Base-by-base conservation (phyloP, 164 flowering plant species). In the Piper longum region DNA sequence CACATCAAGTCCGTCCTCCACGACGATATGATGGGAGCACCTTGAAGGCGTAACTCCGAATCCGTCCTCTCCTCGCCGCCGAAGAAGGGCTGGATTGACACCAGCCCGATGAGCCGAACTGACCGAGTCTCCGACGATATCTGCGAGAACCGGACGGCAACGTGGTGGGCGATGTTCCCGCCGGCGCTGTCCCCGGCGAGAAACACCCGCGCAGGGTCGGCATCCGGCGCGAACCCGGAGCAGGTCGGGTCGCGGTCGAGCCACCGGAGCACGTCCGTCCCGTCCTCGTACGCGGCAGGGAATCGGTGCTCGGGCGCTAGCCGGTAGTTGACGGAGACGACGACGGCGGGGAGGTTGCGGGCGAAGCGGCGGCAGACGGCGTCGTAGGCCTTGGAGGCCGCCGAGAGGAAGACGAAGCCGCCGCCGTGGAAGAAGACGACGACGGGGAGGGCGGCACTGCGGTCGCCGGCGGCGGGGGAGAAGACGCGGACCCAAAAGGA, bases 181-280 rank as follows among this genome's bases (percentile, higher is more conserved):
- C 95, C 95, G n/a, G 95, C 90, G 67, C 84, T 79, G 43, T 82
- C 84, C 1, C 89, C 91, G 19, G 73, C 77, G 6, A 82, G 54
- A 63, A 79, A 79, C 52, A 73, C 66, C 43, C 65, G 56, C 4
- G 62, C 11, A 0, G 71, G 55, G 61, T 76, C 78, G n/a, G 72
- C 71, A 9, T 45, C 60, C 16, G 58, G 62, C 4, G 73, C 70
- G 16, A 72, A 63, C 3, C 57, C 54, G 3, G 1, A 39, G 6
- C 48, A 19, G 3, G 54, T 18, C 41, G 41, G 41, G 45, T 52
- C 40, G 19, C 12, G 17, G 48, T 61, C 65, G 65, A 70, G 36
- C 68, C 68, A 70, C 52, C 48, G 56, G 41, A 79, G n/a, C 13
- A 54, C 74, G 64, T 73, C 74, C 43, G 69, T 54, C 1, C 75